A percentile compares a stretch with the other conserved stretches of the same genome.
phyloP scores from a whole-genome alignment of 768 basidiomycete genomes.

The Kondoa subrosea region DNA sequence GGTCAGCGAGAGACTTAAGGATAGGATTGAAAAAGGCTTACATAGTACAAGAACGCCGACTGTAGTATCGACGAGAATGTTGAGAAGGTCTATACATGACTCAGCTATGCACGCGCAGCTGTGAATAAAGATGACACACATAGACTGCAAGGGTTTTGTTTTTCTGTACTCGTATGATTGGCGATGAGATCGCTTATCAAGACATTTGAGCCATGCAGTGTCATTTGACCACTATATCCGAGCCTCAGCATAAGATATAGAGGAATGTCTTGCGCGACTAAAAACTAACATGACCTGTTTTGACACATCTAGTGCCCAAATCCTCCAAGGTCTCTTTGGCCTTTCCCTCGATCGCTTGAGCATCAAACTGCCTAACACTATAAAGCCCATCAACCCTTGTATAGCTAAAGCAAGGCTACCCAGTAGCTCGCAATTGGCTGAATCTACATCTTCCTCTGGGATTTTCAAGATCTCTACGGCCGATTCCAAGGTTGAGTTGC shows the following conservation, averaged over 20 bases:
- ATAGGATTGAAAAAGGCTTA: conserved; percentile 41
- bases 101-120: not conserved
- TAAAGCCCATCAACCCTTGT: conserved; percentile 71
- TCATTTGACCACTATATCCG: not conserved
- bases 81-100: conserved; percentile 59
- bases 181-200: conserved; percentile 44
- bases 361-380: conserved; percentile 73
- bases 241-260: not conserved
- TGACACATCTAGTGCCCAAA: conserved; percentile 47
- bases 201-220: conserved; percentile 3
- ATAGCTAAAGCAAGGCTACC: conserved; percentile 46
- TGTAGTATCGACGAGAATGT: conserved; percentile 80
- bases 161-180: conserved; percentile 37
- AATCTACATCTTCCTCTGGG: conserved; percentile 31
- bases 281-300: not conserved
- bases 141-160: conserved; percentile 57
- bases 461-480: not conserved
- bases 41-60: conserved; percentile 76
- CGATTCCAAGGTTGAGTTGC: not conserved
- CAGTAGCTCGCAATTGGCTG: conserved; percentile 37
- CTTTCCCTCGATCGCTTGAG: conserved; percentile 75
- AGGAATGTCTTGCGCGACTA: conserved; percentile 21
- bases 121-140: conserved; percentile 11
- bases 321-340: conserved; percentile 73
- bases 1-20: not conserved